phyloP scores from a whole-genome alignment of 164 flowering plant genomes.

The Santalum album region DNA sequence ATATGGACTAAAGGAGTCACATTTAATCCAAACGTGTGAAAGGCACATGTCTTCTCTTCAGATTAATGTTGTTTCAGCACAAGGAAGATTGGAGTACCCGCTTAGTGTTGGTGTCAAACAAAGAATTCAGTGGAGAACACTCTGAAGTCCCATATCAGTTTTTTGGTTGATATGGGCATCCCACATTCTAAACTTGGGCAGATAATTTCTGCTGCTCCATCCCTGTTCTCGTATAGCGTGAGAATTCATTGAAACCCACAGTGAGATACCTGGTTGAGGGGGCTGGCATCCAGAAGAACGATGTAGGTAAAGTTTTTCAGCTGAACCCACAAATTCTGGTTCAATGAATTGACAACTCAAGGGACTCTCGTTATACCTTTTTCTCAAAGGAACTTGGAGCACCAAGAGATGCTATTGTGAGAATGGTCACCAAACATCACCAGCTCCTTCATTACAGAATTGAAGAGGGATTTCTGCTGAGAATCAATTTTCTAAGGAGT shows the following conservation, averaged over 20 bases:
- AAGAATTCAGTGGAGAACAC: conserved; percentile 72
- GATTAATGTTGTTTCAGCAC: conserved; percentile 64
- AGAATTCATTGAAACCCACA: conserved; percentile 84
- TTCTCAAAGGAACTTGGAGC: conserved; percentile 84
- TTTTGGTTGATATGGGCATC: conserved; percentile 61
- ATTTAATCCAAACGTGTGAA: conserved; percentile 77
- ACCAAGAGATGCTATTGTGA: conserved; percentile 70
- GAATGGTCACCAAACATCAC: conserved; percentile 91
- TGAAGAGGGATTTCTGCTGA: conserved; percentile 80
- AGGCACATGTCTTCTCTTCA: conserved; percentile 87
- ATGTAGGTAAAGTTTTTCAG: conserved; percentile 82
- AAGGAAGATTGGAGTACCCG: conserved; percentile 76
- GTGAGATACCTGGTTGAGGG: conserved; percentile 83
- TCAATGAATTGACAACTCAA: conserved; percentile 69
- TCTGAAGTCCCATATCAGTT: conserved; percentile 72
- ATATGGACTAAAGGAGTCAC: conserved; percentile 76
- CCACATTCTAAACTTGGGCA: conserved; percentile 73
- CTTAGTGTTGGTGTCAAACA: conserved; percentile 82
- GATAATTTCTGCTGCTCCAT: conserved; percentile 77
- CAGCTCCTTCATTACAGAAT: conserved; percentile 95
- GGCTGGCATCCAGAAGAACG: conserved; percentile 64
- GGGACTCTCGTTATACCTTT: conserved; percentile 71
- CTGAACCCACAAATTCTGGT: conserved; percentile 91
- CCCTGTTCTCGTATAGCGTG: conserved; percentile 85
- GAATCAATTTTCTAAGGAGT: conserved; percentile 84